phyloP scores from a whole-genome alignment of 2,329 filamentous ascomycete genomes.

The Fusarium armeniacum region DNA sequence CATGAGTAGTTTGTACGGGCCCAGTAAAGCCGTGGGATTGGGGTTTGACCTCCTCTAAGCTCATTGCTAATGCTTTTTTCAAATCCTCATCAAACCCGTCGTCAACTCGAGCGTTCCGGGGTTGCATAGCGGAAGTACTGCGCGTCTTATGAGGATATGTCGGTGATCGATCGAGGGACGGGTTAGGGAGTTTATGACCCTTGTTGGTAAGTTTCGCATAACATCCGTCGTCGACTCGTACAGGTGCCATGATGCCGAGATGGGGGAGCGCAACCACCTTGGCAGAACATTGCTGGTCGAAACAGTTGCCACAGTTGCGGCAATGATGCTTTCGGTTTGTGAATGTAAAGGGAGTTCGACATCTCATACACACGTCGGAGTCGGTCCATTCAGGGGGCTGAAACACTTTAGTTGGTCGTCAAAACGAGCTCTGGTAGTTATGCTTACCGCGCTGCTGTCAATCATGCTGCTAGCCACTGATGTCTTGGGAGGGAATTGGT shows the following conservation, averaged over 20 bases:
- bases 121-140: constrained; percentile 81
- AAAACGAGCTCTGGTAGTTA: neutral
- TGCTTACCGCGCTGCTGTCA: constrained; percentile 90
- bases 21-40: constrained; percentile 81
- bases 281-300: constrained; percentile 93
- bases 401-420: constrained; percentile 18
- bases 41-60: constrained; percentile 89
- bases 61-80: constrained; percentile 95
- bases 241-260: constrained; percentile 89
- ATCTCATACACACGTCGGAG: constrained; percentile 98
- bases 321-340: constrained; percentile 99
- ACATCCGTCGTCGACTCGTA: constrained; percentile 96
- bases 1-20: constrained; percentile 60
- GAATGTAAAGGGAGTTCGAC: constrained; percentile 93
- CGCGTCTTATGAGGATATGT: constrained; percentile 73
- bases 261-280: constrained; percentile 91
- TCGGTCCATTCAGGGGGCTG: constrained; percentile 97
- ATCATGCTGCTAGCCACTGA: constrained; percentile 97
- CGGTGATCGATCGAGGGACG: constrained; percentile 65
- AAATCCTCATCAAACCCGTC: constrained; percentile 95
- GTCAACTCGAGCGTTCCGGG: constrained; percentile 87
- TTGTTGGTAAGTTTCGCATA: constrained; percentile 90
- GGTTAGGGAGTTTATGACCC: constrained; percentile 56
- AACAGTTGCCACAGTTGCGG: constrained; percentile 97
- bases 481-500: constrained; percentile 87